Evolutionary conservation across 2,329 filamentous ascomycete genomes (phyloP).

Genomic region (Claviceps sorghi): DNA sequence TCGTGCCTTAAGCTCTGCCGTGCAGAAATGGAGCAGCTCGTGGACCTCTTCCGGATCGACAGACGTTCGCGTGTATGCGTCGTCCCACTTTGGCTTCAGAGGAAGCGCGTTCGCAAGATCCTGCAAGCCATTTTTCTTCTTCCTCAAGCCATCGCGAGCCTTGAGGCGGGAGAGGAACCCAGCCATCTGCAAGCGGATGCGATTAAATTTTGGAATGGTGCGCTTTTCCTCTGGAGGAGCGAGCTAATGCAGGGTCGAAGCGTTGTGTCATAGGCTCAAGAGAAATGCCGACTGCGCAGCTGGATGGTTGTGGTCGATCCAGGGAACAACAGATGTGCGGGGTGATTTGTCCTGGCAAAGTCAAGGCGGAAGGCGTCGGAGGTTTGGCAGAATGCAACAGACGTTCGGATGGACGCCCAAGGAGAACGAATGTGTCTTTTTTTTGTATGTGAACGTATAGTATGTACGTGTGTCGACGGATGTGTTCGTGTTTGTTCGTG

Average conservation of each 20-base stretch:
- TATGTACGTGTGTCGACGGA: too few species aligned
- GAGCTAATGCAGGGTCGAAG: not conserved
- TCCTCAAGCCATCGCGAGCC: slow-evolving; percentile 55
- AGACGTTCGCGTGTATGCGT: slow-evolving; percentile 69
- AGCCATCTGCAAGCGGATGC: slow-evolving; percentile 29
- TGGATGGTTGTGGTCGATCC: too few species aligned
- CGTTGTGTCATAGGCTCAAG: not conserved
- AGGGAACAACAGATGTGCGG: not conserved
- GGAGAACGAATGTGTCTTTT: not conserved
- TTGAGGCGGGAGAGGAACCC: slow-evolving; percentile 53
- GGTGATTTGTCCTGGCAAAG: not conserved
- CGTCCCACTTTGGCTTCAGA: slow-evolving; percentile 66
- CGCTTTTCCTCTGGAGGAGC: not conserved
- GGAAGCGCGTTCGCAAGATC: slow-evolving; percentile 37
- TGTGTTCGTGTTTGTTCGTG: not conserved
- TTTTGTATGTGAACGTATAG: not conserved
- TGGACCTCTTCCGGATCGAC: slow-evolving; percentile 85
- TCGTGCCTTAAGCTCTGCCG: slow-evolving; percentile 82
- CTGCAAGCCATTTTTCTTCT: slow-evolving; percentile 50
- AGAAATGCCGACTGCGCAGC: not conserved
- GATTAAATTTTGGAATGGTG: not conserved
- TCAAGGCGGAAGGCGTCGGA: not conserved
- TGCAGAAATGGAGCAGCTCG: slow-evolving; percentile 72
- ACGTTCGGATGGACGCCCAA: not conserved
- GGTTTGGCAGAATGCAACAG: not conserved